phyloP scores from a whole-genome alignment of 2,329 filamentous ascomycete species.

The Verticillium alfalfae region DNA sequence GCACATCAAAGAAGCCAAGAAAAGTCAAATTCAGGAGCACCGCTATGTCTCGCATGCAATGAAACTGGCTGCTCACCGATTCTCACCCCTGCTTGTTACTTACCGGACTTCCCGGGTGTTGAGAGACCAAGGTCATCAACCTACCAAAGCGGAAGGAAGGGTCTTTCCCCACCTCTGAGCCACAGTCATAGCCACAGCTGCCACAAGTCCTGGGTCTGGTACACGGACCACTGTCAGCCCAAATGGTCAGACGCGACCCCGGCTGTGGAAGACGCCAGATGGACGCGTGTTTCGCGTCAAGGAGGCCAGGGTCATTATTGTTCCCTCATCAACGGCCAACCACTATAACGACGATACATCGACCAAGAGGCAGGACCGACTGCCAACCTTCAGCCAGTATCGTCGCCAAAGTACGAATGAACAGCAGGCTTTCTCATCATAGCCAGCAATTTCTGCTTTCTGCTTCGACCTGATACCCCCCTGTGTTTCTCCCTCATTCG shows the following conservation, averaged over 20 bases:
- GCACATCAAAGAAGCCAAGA: too few relatives aligned
- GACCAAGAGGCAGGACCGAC: neutral
- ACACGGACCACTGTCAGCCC: too few relatives aligned
- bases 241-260: conserved; percentile 5
- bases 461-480: neutral
- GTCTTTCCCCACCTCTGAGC: too few relatives aligned
- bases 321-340: neutral
- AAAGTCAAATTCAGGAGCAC: too few relatives aligned
- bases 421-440: neutral
- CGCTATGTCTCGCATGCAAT: too few relatives aligned
- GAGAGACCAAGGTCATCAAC: too few relatives aligned
- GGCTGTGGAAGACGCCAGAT: conserved; percentile 21
- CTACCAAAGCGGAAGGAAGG: too few relatives aligned
- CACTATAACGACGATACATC: neutral
- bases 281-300: conserved; percentile 24
- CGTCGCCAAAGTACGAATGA: neutral
- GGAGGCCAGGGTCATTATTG: neutral
- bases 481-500: neutral
- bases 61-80: too few relatives aligned
- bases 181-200: too few relatives aligned
- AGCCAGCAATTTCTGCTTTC: neutral
- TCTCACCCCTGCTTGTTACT: too few relatives aligned
- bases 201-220: too few relatives aligned
- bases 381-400: neutral
- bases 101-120: too few relatives aligned